Percentiles rank a stretch among this genome's conserved stretches.
Conservation (phyloP, 805 yeast species). For the Jamesozyma piceae region DNA sequence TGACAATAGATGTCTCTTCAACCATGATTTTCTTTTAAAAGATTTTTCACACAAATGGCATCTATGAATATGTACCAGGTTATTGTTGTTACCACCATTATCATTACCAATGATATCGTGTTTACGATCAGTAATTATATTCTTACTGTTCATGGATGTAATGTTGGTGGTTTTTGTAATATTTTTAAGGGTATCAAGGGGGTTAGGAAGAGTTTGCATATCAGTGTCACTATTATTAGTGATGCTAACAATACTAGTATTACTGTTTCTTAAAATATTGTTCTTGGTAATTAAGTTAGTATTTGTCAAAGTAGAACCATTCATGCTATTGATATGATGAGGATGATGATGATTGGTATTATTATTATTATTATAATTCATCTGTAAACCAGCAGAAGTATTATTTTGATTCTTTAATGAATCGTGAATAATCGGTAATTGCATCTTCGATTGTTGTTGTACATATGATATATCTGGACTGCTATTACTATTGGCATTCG, state of each 20-base stretch:
- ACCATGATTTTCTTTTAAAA: constrained; percentile 30
- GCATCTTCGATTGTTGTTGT: constrained; percentile 1
- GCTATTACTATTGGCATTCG: background rate
- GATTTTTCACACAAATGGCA: constrained; percentile 27
- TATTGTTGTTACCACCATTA: constrained; percentile 1
- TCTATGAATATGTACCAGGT: constrained; percentile 12
- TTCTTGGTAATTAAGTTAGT: background rate
- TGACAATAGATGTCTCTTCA: constrained; percentile 27
- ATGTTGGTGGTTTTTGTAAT: background rate
- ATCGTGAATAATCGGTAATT: constrained; percentile 2
- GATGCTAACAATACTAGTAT: background rate
- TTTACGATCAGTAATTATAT: background rate
- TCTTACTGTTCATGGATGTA: background rate
- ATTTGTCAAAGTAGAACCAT: no score
- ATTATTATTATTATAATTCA: background rate
- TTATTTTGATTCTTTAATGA: background rate
- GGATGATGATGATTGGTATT: no score
- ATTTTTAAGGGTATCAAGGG: background rate
- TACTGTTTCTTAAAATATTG: background rate
- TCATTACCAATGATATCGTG: background rate
- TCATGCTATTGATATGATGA: no score
- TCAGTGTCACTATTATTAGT: background rate
- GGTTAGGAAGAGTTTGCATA: background rate
- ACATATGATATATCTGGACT: constrained; percentile 1
- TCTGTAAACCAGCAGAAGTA: background rate